A percentile compares a stretch with the other conserved stretches of the same genome.
These are phyloP conservation scores for Colletotrichum musae DNA, from an alignment of 2,329 filamentous ascomycete species.

Conservation along the genomic window DNA sequence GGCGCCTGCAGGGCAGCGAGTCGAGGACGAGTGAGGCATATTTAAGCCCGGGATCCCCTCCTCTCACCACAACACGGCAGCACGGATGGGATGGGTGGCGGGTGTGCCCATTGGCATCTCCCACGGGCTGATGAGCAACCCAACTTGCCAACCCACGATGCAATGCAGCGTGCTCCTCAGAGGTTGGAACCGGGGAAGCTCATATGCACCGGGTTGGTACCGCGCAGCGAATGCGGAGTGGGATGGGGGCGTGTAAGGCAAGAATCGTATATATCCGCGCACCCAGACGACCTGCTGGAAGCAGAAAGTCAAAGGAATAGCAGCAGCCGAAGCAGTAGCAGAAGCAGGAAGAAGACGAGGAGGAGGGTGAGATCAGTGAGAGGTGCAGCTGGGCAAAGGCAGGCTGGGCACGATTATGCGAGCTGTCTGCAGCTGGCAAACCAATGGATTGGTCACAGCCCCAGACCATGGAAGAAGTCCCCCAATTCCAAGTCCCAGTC, in stretches of 20 bases:
- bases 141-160: conserved; percentile 19
- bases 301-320: too few relatives aligned
- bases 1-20: neutral
- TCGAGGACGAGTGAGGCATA: conserved; percentile 30
- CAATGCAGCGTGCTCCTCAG: conserved; percentile 11
- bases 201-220: conserved; percentile 30
- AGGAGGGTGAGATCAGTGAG: neutral
- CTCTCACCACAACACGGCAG: neutral
- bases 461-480: conserved; percentile 24
- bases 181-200: conserved; percentile 21
- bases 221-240: conserved; percentile 34
- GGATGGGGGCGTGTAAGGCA: conserved; percentile 23
- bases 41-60: conserved; percentile 21
- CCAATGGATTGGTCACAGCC: conserved; percentile 34
- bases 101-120: conserved; percentile 20
- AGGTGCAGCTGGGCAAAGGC: conserved; percentile 23
- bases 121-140: conserved; percentile 16
- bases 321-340: too few relatives aligned
- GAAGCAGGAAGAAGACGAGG: too few relatives aligned
- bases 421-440: conserved; percentile 31
- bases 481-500: too few relatives aligned
- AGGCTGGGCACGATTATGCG: conserved; percentile 37
- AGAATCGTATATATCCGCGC: conserved; percentile 27
- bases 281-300: neutral
- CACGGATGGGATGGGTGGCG: conserved; percentile 10